phyloP scores from a whole-genome alignment of 306 rosid genomes.

The Citrullus mucosospermus region DNA sequence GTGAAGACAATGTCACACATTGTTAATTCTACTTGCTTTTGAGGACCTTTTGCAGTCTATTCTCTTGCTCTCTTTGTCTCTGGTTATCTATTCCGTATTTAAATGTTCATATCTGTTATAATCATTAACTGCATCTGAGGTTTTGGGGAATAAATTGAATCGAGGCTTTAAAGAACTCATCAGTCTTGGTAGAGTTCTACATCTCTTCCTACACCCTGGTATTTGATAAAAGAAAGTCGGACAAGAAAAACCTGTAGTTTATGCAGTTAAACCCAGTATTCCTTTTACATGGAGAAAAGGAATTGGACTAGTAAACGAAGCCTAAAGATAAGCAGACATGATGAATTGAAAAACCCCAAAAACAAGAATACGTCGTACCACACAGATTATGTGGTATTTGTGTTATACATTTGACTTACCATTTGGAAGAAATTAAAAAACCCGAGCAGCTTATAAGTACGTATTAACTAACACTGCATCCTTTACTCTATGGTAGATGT shows the following conservation, averaged over 20 bases:
- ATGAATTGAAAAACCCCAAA: not conserved
- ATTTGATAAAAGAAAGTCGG: too few species aligned
- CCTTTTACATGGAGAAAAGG: too few species aligned
- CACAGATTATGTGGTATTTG: too few species aligned
- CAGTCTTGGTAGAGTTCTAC: not conserved
- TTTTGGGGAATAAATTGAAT: not conserved
- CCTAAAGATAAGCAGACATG: not conserved
- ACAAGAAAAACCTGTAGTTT: too few species aligned
- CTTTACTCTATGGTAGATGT: too few species aligned
- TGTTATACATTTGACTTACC: too few species aligned
- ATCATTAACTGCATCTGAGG: not conserved
- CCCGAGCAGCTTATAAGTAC: too few species aligned
- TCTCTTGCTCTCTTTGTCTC: not conserved
- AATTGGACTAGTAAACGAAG: not conserved
- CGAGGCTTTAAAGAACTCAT: not conserved
- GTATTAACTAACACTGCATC: too few species aligned
- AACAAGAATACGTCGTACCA: too few species aligned
- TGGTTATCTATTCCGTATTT: not conserved
- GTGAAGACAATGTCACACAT: not conserved
- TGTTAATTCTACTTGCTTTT: not conserved
- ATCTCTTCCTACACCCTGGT: too few species aligned
- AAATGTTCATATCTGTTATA: not conserved
- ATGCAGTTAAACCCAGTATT: too few species aligned
- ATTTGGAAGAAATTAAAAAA: too few species aligned
- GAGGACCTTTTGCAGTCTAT: not conserved